Evolutionary conservation across 305 asterid species (phyloP), one percentile per base, ranked within the genome.

Genomic region (Fraxinus ornus): DNA sequence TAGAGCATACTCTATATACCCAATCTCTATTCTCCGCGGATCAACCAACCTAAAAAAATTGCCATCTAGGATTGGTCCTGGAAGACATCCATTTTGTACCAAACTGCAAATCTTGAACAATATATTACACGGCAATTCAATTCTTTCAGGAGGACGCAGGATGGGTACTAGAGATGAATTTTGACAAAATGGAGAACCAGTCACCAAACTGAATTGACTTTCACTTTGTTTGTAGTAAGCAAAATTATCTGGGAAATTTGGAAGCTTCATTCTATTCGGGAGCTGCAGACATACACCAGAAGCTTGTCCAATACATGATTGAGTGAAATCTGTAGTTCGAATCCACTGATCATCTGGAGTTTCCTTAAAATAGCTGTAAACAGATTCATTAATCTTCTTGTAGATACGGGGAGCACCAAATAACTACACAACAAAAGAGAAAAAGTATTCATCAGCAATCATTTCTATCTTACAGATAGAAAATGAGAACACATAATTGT

Each of bases 291-390:
- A 94, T 79, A 96, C 33, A 28, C 97, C 92, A 28, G 99, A 93
- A 77, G 99, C 91, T 60, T 93, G 97, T 57, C 99, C 99, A 8
- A 94, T 92, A 71, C 84, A 84, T 10, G 88, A 88, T 52, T 82
- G 80, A 47, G 99, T 89, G 78, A 93, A 96, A 82, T 96, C 98
- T 9, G 97, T 92, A 3, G 99, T 94, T 85, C 99, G 89, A 39
- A 93, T 85, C 98, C 98, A 96, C 80, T 92, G 98, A 39, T 93
- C 97, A 79, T 95, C 98, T 24, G 88, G 91, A 72, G 89, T 80
- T 47, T 90, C 92, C 84, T 0, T 33, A 52, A 2, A 91, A 82
- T 26, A 94, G 90, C 89, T 81, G 74, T 49, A 79, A 7, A 30
- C 1, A n/a, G 93, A 89, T 19, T 10, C 83, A 1, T 37, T 77